Evolutionary conservation across 345 rosid genomes (phyloP).

Genomic region (Rhizophora apiculata): DNA sequence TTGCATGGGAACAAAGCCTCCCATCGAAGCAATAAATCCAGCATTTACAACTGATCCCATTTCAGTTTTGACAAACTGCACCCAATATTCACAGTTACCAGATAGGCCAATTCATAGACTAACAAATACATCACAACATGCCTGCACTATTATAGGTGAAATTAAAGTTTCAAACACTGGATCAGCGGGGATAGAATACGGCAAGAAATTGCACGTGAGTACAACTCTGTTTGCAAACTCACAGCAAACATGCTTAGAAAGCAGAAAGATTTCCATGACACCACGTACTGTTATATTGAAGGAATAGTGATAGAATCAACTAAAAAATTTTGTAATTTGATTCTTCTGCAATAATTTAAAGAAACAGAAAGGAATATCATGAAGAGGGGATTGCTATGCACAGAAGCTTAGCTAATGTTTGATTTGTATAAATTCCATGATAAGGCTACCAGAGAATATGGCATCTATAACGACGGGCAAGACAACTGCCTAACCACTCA

Average conservation of each 20-base stretch:
- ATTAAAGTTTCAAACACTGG: neutral
- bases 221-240: too few relatives aligned
- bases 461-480: neutral
- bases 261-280: too few relatives aligned
- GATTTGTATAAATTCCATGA: slow-evolving; percentile 4
- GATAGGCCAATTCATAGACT: neutral
- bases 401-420: neutral
- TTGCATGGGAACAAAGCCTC: slow-evolving; percentile 84
- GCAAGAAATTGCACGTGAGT: neutral
- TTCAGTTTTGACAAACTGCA: slow-evolving; percentile 83
- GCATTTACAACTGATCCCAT: slow-evolving; percentile 35
- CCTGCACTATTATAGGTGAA: neutral
- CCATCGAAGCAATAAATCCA: slow-evolving; percentile 35
- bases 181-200: neutral
- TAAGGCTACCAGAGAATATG: neutral
- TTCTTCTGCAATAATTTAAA: neutral
- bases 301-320: too few relatives aligned
- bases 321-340: neutral
- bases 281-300: too few relatives aligned
- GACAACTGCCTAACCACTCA: neutral
- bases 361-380: neutral
- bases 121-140: neutral
- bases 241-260: too few relatives aligned
- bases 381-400: neutral
- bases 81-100: slow-evolving; percentile 15